Evolutionary conservation across 495 filamentous ascomycete genomes (phyloP).

Genomic region (Penicillium lividum): DNA sequence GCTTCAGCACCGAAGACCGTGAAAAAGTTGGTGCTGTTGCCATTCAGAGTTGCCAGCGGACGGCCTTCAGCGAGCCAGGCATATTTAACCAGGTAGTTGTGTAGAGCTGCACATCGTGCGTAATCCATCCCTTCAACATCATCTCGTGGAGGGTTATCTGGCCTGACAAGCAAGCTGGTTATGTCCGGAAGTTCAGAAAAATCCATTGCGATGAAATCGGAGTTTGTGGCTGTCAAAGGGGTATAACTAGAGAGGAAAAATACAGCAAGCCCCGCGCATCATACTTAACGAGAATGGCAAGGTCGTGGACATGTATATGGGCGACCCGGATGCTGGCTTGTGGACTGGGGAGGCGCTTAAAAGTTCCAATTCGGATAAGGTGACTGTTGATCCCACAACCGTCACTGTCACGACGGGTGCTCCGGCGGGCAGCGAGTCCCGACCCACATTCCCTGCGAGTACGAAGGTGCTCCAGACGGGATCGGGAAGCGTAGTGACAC

Average conservation of each 20-base stretch:
- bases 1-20: slow-evolving; percentile 14
- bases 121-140: slow-evolving; percentile 19
- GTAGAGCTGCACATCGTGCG: slow-evolving; percentile 18
- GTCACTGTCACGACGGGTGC: background rate
- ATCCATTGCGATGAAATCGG: slow-evolving; percentile 14
- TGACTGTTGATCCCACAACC: slow-evolving; percentile 4
- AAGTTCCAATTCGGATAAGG: background rate
- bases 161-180: slow-evolving; percentile 15
- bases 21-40: slow-evolving; percentile 17
- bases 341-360: background rate
- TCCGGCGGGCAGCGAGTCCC: slow-evolving; percentile 1
- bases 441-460: slow-evolving; percentile 4
- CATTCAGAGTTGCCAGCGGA: slow-evolving; percentile 18
- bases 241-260: background rate
- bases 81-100: slow-evolving; percentile 20
- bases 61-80: slow-evolving; percentile 21
- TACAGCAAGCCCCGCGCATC: background rate
- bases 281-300: slow-evolving; percentile 1
- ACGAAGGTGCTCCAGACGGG: slow-evolving; percentile 1
- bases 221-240: slow-evolving; percentile 4
- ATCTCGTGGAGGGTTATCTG: slow-evolving; percentile 22
- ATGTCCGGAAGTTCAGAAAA: slow-evolving; percentile 22
- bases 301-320: slow-evolving; percentile 1
- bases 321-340: background rate
- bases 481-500: slow-evolving; percentile 9